Base-by-base conservation (phyloP, 306 rosid genomes). In the Gleditsia sinensis region DNA sequence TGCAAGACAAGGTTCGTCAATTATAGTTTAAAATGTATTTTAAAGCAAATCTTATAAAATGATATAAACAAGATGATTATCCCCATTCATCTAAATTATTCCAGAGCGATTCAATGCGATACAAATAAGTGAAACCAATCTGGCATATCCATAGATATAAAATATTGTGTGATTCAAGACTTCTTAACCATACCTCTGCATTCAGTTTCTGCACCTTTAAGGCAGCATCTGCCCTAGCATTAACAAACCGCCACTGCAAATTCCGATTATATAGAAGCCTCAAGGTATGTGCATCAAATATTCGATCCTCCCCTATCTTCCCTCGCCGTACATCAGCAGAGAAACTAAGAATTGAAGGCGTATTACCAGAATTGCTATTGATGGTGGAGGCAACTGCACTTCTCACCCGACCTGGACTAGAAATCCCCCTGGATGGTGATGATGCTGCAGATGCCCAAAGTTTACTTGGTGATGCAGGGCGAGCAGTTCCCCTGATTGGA, bases 201-300 rank as follows among this genome's bases (percentile, higher is more conserved):
- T 81, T 86, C 71, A 82, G 84, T 76, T 75, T 88, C 83, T 90
- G 99, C 81, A 87, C 85, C 99, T 88, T 87, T 70, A 83, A 90
- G 17, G 98, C 81, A 71, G 95, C 91, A 84, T 92, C 96, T 34
- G 97, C 89, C 84, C 96, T 87, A 16, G 98, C 98, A 89, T 95
- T 95, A 46, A 92, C 95, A 76, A 90, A 92, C 84, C 98, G 92
- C 99, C 96, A 95, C 77, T 95, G 99, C 79, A 86, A 74, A 82
- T 87, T 87, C 23, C 94, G 90, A 59, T 95, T 95, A 81, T 95
- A 91, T 67, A 90, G 88, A 86, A 95, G 99, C 86, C 98, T 83
- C 88, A 95, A 88, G 10, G 88, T 75, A 79, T 95, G 98, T 4
- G 99, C 99, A 82, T 95, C 97, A 67, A 88, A 80, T 76, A 95